Base-by-base conservation (phyloP, 768 basidiomycete species). In the Mycena latifolia region DNA sequence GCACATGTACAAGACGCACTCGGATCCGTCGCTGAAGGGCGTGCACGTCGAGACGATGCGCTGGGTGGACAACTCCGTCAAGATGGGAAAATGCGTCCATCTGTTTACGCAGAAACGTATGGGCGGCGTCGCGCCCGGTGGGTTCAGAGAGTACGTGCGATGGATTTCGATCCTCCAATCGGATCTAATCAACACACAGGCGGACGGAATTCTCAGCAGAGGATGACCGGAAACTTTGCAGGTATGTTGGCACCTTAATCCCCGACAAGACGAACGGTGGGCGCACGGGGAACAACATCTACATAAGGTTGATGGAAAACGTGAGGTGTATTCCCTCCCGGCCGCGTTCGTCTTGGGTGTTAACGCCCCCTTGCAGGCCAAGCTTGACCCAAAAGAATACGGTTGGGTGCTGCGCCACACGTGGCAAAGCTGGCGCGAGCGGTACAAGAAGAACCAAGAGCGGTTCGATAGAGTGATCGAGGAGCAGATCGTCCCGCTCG, bases 371-470 rank as follows among this genome's bases (percentile, higher is more conserved):
- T 37, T 7, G 2, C 41, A 77, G 75, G 68, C 64, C 10, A 50
- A 66, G 1, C 55, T 61, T 22, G 64, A 72, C 20, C 76, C 76
- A 11, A 54, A 72, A 1, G 69, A 72, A 24, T 80, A 74, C 57
- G 53, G 39, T 0, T 88, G 86, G 86, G 80, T 71, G 6, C 61
- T 27, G 0, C 75, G 80, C 10, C 87, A 88, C 72, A 71, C 84
- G 7, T 76, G 77, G 68, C 72, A 81, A 59, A 84, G 86, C 25
- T 87, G 86, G 85, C 77, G 80, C 28, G 77, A 84, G 50, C 78
- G 81, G 17, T 86, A 86, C 65, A 85, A 81, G 59, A 85, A 79
- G 63, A 76, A 81, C 25, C 56, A 56, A 33, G 58, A 47, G 0
- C 47, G 61, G 18, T 78, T 86, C 39, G 77, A 87, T 55, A 28